Evolutionary conservation across 345 rosid species (phyloP).

Genomic region (Cochlearia excelsa): DNA sequence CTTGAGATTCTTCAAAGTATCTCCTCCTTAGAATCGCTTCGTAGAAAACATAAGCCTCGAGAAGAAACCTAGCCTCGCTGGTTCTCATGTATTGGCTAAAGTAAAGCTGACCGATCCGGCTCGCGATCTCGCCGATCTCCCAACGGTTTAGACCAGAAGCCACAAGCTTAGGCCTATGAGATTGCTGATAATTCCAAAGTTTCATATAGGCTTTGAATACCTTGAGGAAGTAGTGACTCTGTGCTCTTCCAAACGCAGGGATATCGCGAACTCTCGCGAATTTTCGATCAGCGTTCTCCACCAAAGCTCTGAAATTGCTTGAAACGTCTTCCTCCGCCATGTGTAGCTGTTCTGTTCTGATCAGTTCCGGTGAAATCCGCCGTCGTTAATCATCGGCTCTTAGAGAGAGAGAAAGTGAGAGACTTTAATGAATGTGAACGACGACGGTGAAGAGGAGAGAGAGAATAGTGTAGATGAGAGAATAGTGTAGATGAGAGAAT

Average conservation of each 20-base stretch:
- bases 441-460: constrained; percentile 29
- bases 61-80: constrained; percentile 75
- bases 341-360: neutral
- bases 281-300: constrained; percentile 90
- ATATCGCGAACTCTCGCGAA: constrained; percentile 84
- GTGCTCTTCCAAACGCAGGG: constrained; percentile 57
- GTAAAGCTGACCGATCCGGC: constrained; percentile 99
- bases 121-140: constrained; percentile 99
- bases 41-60: constrained; percentile 87
- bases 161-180: constrained; percentile 62
- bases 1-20: constrained; percentile 69
- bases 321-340: constrained; percentile 54
- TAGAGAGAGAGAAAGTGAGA: constrained; percentile 12
- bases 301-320: constrained; percentile 62
- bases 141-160: constrained; percentile 82
- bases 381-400: constrained; percentile 34
- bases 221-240: constrained; percentile 61
- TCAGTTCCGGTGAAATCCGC: constrained; percentile 25
- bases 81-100: constrained; percentile 92
- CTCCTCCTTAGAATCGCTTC: constrained; percentile 78
- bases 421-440: constrained; percentile 10
- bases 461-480: neutral
- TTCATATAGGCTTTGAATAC: constrained; percentile 95
- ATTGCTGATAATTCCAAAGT: constrained; percentile 96
- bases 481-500: neutral